phyloP scores from a whole-genome alignment of 2,329 filamentous ascomycete species.

The Pyrenochaeta sp. region DNA sequence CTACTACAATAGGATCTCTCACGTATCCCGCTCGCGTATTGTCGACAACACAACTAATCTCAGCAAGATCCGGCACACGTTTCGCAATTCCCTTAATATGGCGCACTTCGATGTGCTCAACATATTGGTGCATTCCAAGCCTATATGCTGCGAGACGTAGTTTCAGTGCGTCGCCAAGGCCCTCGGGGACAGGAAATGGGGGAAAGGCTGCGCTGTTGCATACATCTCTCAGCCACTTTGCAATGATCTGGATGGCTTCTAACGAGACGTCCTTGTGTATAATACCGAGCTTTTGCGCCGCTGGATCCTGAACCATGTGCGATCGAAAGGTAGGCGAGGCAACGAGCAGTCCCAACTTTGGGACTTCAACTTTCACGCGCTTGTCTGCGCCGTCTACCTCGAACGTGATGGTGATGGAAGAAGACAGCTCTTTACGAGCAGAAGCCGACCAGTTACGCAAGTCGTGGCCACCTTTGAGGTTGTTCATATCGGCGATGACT shows the following conservation, averaged over 20 bases:
- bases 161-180: not conserved
- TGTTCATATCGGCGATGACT: conserved; percentile 6
- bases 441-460: conserved; percentile 12
- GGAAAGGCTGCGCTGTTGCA: conserved; percentile 2
- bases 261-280: conserved; percentile 2
- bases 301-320: conserved; percentile 1
- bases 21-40: not conserved
- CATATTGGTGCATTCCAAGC: conserved; percentile 12
- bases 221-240: conserved; percentile 5
- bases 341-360: conserved; percentile 5
- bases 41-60: conserved; percentile 6
- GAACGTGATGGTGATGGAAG: conserved; percentile 5
- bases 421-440: conserved; percentile 6
- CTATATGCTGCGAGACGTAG: conserved; percentile 8
- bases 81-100: not conserved
- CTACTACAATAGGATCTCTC: not conserved
- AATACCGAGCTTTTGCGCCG: not conserved
- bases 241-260: conserved; percentile 4
- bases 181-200: not conserved
- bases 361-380: not conserved
- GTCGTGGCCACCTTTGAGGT: conserved; percentile 9
- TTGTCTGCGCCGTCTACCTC: not conserved
- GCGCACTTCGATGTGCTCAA: conserved; percentile 1
- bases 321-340: conserved; percentile 9
- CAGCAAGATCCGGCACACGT: not conserved